Base-by-base conservation (phyloP, 306 rosid genomes). In the Rosa chinensis region DNA sequence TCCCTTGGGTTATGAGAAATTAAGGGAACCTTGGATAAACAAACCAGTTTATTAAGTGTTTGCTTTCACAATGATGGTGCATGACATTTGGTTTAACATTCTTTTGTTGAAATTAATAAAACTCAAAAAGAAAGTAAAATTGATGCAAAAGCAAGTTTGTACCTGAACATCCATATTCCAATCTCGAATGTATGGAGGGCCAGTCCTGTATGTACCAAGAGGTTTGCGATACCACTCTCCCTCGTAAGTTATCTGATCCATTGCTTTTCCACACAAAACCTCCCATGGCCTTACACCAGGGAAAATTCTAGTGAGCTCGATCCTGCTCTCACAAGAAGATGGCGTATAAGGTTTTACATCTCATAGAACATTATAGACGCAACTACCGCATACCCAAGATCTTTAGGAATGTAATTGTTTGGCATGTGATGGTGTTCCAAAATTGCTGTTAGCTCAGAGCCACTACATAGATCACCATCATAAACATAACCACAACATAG, bases 211-310 rank as follows among this genome's bases (percentile, higher is more conserved):
- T 4, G 93, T 44, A 81, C 92, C 96, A 77, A 95, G 95, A 39
- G 98, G 97, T 62, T 86, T 92, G 14, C 98, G 95, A 66, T 88
- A 88, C 97, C 98, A 92, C 86, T 89, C 77, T 20, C 94, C 98
- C 2, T 79, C 86, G 70, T 88, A 92, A 59, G 99, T 89, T 80
- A 95, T 73, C 52, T 58, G 92, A 79, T 90, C 89, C 98, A 95
- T 95, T 17, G 99, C 99, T 86, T 95, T 90, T 95, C 98, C 37
- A 95, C 68, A 67, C 47, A 95, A 84, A 86, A 95, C 96, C 88
- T 95, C 97, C 98, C 99, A 95, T 39, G 99, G 99, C 82, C 99
- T 90, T 85, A 95, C 85, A 35, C 96, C 93, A 39, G 99, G 96
- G 74, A 95, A 88, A 62, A 89, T 21, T 76, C 87, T 73, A 49